Evolutionary conservation across 148 eudicot species (phyloP), one percentile per base, ranked within the genome.

Genomic region (Vaccinium myrtillus): DNA sequence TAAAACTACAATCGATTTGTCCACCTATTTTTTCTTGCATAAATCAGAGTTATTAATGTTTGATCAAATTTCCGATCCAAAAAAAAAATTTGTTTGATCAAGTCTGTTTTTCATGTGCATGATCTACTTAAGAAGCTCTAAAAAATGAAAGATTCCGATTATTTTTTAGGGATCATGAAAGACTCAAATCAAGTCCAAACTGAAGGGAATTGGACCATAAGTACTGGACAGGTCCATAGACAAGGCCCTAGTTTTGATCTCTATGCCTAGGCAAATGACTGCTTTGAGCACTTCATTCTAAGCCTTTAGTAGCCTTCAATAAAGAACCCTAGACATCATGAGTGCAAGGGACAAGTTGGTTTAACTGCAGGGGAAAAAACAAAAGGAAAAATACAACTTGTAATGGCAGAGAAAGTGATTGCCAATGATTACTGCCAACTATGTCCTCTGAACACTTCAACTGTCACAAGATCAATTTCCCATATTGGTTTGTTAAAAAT

Each of bases 341-440:
- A 76, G 25, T 46, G 54, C 27, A 76, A 43, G 48, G 79, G 79
- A 10, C 79, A 76, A 76, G 25, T 48, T 49, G 79, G 79, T 3
- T 43, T 48, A 21, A 76, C 18, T 76, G 51, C 53, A 21, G 23
- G 50, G 54, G 30, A 39, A 76, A 48, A 76, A 76, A 5, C 49
- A 48, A 48, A 10, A n/a, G 15, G 27, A 48, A n/a, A n/a, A 43
- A 76, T 10, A 14, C 55, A 50, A 77, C 19, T 50, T 27, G 58
- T 49, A 23, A 77, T 14, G 7, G 32, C 6, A 27, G 36, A 13
- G 36, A 77, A 49, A 49, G 80, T 77, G 80, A 77, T 51, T 77
- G 54, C 80, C 80, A 23, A 77, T 77, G 80, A 77, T 23, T 77
- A 36, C 58, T 3, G 30, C 58, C 59, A 77, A 50, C 27, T 51